A percentile compares a stretch with the other conserved stretches of the same genome.
Evolutionary conservation across 2,329 filamentous ascomycete genomes (phyloP).

Genomic region (Cryphonectria nitschkei): DNA sequence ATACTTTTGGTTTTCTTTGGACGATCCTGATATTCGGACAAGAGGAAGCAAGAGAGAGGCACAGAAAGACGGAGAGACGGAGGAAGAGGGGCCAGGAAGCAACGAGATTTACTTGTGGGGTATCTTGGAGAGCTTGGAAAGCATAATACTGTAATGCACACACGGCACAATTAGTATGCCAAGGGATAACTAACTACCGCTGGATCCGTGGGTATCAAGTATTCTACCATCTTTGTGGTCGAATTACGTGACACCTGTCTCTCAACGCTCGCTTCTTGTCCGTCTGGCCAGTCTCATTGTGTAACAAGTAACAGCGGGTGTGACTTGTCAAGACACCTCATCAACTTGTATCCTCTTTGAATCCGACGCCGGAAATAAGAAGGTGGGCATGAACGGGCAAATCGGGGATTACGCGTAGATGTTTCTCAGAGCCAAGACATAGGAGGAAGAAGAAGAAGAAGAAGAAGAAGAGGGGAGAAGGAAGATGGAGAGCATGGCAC

Average conservation of each 20-base stretch:
- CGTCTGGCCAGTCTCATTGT: too few species aligned
- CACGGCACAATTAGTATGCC: not conserved
- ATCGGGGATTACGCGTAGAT: not conserved
- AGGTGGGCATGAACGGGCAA: not conserved
- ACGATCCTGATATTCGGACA: not conserved
- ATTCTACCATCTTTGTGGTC: too few species aligned
- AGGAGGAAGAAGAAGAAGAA: not conserved
- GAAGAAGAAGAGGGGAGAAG: not conserved
- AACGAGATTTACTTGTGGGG: not conserved
- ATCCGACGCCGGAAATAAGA: not conserved
- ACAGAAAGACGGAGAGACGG: too few species aligned
- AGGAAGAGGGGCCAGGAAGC: not conserved
- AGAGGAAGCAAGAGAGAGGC: conserved; percentile 1
- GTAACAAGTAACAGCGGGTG: not conserved
- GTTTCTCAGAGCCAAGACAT: not conserved
- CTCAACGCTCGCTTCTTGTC: too few species aligned
- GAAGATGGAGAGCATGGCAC: not conserved
- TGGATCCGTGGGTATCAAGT: not conserved
- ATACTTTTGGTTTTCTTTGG: not conserved
- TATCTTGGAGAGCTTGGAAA: not conserved
- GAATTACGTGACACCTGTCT: too few species aligned
- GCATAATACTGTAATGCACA: not conserved
- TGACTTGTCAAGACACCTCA: not conserved
- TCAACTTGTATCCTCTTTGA: not conserved
- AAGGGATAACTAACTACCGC: not conserved